Percentiles rank a stretch among this genome's conserved stretches.
Evolutionary conservation across 345 rosid species (phyloP).

Genomic region (Bruguiera gymnorhiza): DNA sequence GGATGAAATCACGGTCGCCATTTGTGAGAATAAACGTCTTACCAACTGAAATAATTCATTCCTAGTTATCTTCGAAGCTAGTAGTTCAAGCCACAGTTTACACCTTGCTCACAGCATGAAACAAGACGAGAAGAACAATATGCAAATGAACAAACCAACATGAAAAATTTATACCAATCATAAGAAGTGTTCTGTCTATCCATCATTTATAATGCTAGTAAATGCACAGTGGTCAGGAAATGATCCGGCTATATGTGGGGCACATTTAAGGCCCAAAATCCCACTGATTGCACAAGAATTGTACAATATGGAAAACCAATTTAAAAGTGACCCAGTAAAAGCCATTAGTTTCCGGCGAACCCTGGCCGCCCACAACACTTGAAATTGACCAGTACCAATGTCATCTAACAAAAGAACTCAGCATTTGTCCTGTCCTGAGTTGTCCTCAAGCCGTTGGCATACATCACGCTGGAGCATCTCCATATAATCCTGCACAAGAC

Average conservation of each 20-base stretch:
- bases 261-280: constrained; percentile 1
- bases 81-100: too few relatives aligned
- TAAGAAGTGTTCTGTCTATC: not conserved
- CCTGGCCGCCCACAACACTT: not conserved
- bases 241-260: not conserved
- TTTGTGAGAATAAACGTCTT: too few relatives aligned
- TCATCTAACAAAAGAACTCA: not conserved
- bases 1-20: too few relatives aligned
- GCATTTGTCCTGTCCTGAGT: constrained; percentile 25
- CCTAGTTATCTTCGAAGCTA: too few relatives aligned
- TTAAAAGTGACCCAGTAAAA: not conserved
- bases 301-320: not conserved
- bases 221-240: not conserved
- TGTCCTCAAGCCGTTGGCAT: constrained; percentile 32
- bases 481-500: constrained; percentile 55
- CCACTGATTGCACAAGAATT: constrained; percentile 11
- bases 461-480: constrained; percentile 58
- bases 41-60: too few relatives aligned
- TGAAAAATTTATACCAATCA: too few relatives aligned
- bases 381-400: not conserved
- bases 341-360: not conserved
- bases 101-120: too few relatives aligned
- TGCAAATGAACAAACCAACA: too few relatives aligned
- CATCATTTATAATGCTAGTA: not conserved
- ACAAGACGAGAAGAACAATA: too few relatives aligned